Percentiles rank a stretch among this genome's conserved stretches.
Evolutionary conservation across 192 early-diverging fungal genomes (phyloP).

Genomic region (Spinellus fusiger): DNA sequence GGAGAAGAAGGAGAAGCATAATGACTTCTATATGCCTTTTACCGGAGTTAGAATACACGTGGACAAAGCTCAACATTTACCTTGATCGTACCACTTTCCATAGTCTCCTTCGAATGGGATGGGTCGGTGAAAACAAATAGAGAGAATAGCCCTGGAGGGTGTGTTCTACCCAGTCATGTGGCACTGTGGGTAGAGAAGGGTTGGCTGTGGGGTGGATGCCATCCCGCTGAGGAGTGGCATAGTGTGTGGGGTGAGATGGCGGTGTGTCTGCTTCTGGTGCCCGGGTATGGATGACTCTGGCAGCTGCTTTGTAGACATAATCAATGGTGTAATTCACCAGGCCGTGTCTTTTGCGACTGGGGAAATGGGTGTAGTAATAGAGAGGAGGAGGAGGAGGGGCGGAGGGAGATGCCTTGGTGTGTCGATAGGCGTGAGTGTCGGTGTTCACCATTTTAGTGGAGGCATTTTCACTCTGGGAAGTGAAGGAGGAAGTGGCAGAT

Average conservation of each 20-base stretch:
- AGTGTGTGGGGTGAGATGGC: too few relatives aligned
- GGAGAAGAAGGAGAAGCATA: slow-evolving; percentile 34
- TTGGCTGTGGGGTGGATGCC: slow-evolving; percentile 1
- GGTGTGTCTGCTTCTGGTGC: slow-evolving; percentile 15
- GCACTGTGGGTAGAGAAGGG: neutral
- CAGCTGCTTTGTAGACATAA: slow-evolving; percentile 4
- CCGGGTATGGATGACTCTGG: slow-evolving; percentile 12
- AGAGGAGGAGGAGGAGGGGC: neutral
- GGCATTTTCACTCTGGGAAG: slow-evolving; percentile 3
- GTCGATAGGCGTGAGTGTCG: neutral
- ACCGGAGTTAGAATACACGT: neutral
- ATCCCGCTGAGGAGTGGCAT: too few relatives aligned
- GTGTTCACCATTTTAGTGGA: slow-evolving; percentile 5
- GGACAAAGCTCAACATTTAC: slow-evolving; percentile 11
- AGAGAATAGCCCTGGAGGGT: slow-evolving; percentile 36
- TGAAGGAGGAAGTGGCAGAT: neutral
- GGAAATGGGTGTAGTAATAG: neutral
- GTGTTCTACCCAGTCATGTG: neutral
- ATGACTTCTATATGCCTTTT: slow-evolving; percentile 25
- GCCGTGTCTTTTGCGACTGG: neutral
- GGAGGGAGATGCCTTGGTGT: neutral
- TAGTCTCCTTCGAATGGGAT: slow-evolving; percentile 22
- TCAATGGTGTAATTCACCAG: neutral
- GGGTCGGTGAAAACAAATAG: slow-evolving; percentile 26
- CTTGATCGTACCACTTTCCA: slow-evolving; percentile 35